Evolutionary conservation across 345 rosid genomes (phyloP), one percentile per base, ranked within the genome.

Genomic region (Physaria fendleri): DNA sequence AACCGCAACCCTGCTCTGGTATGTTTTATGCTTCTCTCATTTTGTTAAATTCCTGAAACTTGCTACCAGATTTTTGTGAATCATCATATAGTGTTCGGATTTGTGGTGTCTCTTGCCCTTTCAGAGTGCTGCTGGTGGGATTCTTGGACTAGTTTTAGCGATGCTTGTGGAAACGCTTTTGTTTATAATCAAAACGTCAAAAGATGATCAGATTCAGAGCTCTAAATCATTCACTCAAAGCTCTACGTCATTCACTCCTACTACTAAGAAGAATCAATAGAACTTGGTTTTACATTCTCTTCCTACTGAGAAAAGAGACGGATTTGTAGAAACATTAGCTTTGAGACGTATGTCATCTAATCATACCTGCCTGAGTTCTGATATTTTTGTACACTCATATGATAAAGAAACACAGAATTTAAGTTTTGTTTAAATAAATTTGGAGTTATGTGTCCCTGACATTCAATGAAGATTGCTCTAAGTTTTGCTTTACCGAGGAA

Each of bases 121-220:
- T 28, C 80, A 86, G 99, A 86, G 83, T 75, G 93, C 95, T 46
- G 88, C 93, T 64, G 98, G 98, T 69, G 98, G 96, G 41, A 82
- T 92, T 64, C 88, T 92, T 58, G 96, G 95, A 56, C 61, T 92
- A 66, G 98, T 92, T 67, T 28, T 67, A 6, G 95, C 82, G 25
- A 92, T 92, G 98, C 93, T 92, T 22, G 80, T 92, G 21, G 98
- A 92, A 67, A 92, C 95, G 2, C 78, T 92, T 71, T 81, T 88
- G 38, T 92, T 88, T 77, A 82, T 92, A 5, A 84, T 92, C 10
- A 81, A 82, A 75, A 82, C 81, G 56, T 81, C 95, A 16, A 70
- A 42, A 67, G 84, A 56, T 66, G 83, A 74, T 64, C 25, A 58
- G 60, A 35, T 64, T 42, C 66, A 64, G 71, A 53, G 38, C 50